A percentile compares a stretch with the other conserved stretches of the same genome.
Evolutionary conservation across 2,329 filamentous ascomycete species (phyloP).

Genomic region (Phoma sp.): DNA sequence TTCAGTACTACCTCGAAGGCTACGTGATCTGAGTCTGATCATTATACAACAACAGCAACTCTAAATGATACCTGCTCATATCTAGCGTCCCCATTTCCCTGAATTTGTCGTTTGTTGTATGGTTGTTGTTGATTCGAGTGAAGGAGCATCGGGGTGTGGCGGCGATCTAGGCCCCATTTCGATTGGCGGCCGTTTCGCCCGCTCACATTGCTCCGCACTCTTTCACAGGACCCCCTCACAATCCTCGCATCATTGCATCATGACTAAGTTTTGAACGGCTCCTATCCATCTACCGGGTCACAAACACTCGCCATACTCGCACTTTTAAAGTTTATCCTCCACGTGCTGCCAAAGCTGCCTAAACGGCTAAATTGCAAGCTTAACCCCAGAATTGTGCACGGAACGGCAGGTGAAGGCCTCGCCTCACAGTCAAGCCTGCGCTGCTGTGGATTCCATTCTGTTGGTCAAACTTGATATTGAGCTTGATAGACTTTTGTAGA

Average conservation of each 20-base stretch:
- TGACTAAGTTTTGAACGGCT: not conserved
- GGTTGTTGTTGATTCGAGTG: not conserved
- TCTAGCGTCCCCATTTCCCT: not conserved
- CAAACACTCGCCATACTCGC: not conserved
- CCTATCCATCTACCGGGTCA: not conserved
- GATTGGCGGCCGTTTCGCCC: not conserved
- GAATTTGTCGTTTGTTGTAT: not conserved
- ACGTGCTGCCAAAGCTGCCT: conserved; percentile 23
- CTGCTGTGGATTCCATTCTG: not conserved
- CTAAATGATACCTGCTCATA: too few species aligned
- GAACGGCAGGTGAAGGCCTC: conserved; percentile 1
- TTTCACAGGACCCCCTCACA: not conserved
- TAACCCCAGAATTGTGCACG: not conserved
- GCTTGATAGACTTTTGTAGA: too few species aligned
- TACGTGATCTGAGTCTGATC: too few species aligned
- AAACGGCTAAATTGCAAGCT: conserved; percentile 42
- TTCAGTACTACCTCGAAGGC: too few species aligned
- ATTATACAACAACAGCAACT: too few species aligned
- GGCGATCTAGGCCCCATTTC: not conserved
- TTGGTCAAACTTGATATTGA: too few species aligned
- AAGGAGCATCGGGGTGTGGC: not conserved
- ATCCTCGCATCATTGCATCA: not conserved
- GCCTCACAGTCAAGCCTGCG: not conserved
- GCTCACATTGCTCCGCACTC: not conserved
- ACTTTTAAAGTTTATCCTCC: not conserved